Base-by-base conservation (phyloP, 116 monocot genomes). In the Iris pallida region DNA sequence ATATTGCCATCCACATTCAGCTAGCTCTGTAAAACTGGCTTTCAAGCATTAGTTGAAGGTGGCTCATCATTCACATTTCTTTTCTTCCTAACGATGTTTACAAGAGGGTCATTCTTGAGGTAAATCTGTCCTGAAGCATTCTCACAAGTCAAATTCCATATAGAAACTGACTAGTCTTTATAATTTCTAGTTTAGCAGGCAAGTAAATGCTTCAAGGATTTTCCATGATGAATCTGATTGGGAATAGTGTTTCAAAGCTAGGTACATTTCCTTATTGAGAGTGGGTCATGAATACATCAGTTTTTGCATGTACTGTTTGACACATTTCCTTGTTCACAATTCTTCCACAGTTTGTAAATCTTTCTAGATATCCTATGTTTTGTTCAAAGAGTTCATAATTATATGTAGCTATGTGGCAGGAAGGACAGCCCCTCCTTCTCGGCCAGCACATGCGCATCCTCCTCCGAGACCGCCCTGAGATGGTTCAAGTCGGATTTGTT, bases 1-100 rank as follows among this genome's bases (percentile, higher is more conserved):
- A n/a, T n/a, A n/a, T n/a, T n/a, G n/a, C n/a, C n/a, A n/a, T n/a
- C n/a, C n/a, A n/a, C n/a, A n/a, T n/a, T n/a, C n/a, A n/a, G n/a
- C n/a, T n/a, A n/a, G n/a, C 63, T 80, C 14, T 73, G 68, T 55
- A 69, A 80, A 47, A 88, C 83, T 18, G 66, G 56, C 13, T 76
- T 88, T 19, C 82, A 84, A 66, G 83, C 86, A 42, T 59, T 95
- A 57, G 85, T 95, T 65, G 95, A 95, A 53, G 86, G 83, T 68
- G 95, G 95, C 0, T 88, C 95, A 14, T 95, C 95, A 20, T 95
- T 95, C 59, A 86, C n/a, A n/a, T n/a, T n/a, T n/a, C 95, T 17
- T 82, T 61, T 79, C 77, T 95, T 64, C 95, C 95, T 13, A 45
- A 73, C 53, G 64, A 80, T 74, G 61, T 87, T 5, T 95, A 91